Evolutionary conservation across 805 yeast genomes (phyloP).

Genomic region (Schwanniomyces occidentalis): DNA sequence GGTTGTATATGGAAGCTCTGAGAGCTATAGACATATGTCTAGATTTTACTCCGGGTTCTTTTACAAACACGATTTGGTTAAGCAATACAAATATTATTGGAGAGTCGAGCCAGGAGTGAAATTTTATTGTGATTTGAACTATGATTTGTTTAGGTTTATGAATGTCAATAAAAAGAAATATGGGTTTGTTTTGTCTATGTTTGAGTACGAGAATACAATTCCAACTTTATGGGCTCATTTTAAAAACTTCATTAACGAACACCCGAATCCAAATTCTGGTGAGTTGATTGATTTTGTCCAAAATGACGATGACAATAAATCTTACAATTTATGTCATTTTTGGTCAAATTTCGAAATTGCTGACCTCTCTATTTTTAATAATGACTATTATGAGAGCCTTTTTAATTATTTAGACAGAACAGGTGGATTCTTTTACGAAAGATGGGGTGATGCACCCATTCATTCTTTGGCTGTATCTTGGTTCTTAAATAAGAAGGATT

Average conservation of each 20-base stretch:
- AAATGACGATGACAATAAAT: conserved; percentile 14
- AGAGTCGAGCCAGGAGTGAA: conserved; percentile 72
- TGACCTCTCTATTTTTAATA: conserved; percentile 66
- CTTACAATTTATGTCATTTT: conserved; percentile 75
- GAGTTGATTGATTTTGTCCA: conserved; percentile 14
- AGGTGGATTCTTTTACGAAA: conserved; percentile 83
- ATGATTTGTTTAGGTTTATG: conserved; percentile 65
- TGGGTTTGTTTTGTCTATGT: conserved; percentile 67
- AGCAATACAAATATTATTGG: conserved; percentile 70
- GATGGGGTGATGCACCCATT: too few species aligned
- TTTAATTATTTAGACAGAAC: conserved; percentile 61
- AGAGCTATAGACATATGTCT: conserved; percentile 72
- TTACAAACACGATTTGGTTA: conserved; percentile 57
- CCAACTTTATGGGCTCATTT: conserved; percentile 63
- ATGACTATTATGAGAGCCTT: conserved; percentile 54
- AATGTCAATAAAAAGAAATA: conserved; percentile 53
- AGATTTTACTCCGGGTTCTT: conserved; percentile 55
- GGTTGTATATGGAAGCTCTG: conserved; percentile 58
- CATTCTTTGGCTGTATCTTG: conserved; percentile 72
- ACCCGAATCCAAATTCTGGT: conserved; percentile 34
- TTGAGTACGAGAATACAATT: conserved; percentile 63
- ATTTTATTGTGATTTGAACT: conserved; percentile 58
- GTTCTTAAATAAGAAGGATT: conserved; percentile 52
- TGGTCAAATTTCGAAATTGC: conserved; percentile 83
- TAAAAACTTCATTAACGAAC: conserved; percentile 39